A percentile compares a stretch with the other conserved stretches of the same genome.
phyloP scores from a whole-genome alignment of 2,329 filamentous ascomycete species.

The Botrytis paeoniae region DNA sequence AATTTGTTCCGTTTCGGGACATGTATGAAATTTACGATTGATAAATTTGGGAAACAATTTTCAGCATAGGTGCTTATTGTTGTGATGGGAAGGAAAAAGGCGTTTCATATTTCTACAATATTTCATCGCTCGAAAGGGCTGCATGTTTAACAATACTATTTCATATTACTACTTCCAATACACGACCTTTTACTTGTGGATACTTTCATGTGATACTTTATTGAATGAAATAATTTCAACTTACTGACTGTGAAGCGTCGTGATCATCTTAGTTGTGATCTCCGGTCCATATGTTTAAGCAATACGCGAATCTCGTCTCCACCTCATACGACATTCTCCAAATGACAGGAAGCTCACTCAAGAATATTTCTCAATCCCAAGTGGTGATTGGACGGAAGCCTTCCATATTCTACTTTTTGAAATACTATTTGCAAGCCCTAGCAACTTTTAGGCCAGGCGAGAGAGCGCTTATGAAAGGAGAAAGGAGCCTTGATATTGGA shows the following conservation, averaged over 20 bases:
- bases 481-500: not conserved
- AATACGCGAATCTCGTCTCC: not conserved
- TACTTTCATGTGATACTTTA: not conserved
- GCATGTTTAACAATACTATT: conserved; percentile 6
- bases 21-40: not conserved
- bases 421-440: not conserved
- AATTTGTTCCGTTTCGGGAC: not conserved
- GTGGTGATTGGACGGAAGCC: not conserved
- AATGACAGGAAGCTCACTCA: not conserved
- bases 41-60: not conserved
- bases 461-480: not conserved
- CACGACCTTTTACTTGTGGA: not conserved
- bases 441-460: not conserved
- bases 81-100: conserved; percentile 9
- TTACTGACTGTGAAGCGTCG: not conserved
- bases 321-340: not conserved
- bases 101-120: not conserved
- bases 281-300: not conserved
- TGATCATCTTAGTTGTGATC: not conserved
- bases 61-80: conserved; percentile 12
- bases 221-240: not conserved
- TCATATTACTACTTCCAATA: not conserved
- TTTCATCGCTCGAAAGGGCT: not conserved
- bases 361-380: not conserved
- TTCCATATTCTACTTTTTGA: not conserved